Evolutionary conservation across 371 early-diverging fungal genomes (phyloP), one percentile per base, ranked within the genome.

Genomic region (Actinomortierella wolfii): DNA sequence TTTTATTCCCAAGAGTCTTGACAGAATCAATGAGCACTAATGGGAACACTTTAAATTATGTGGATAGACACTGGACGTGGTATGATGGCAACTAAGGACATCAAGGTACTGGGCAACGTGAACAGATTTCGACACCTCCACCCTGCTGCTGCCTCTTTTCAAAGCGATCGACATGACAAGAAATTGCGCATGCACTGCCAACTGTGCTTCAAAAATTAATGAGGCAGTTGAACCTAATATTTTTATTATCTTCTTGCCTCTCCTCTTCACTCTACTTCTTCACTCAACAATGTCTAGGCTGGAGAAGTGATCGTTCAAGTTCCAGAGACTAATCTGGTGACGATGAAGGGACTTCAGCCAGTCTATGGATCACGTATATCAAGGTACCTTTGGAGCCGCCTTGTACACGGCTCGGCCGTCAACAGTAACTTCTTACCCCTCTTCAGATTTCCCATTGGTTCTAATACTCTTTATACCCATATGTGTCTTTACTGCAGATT

Each of bases 11-110:
- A n/a, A n/a, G n/a, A n/a, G n/a, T 44, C 47, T 29, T 41, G 15
- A 20, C 46, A 28, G 34, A 59, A 25, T 23, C 44, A 59, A 44
- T 18, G 11, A 34, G 4, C 34, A 34, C 34, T 34, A 34, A 34
- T 56, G 25, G n/a, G 15, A 34, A 13, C 15, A 43, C 49, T 34
- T 34, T 56, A 41, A 47, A 40, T 23, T 48, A 50, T 50, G 40
- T 21, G 39, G 7, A 39, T 59, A 85, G 85, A 83, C 55, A 85
- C 85, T 54, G 85, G 85, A 54, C 80, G 85, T 78, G 85, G 81
- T 76, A 86, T 86, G 86, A 86, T 86, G 86, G 86, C 86, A 0
- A 84, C 81, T 4, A 76, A 79, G 40, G 78, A 81, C 60, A 83
- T 86, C 26, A 81, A 79, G 64, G 79, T 78, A 73, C 54, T 4